Percentiles rank a stretch among this genome's conserved stretches.
Evolutionary conservation across 257 asterid species (phyloP).

Genomic region (Solanum tacnaense): DNA sequence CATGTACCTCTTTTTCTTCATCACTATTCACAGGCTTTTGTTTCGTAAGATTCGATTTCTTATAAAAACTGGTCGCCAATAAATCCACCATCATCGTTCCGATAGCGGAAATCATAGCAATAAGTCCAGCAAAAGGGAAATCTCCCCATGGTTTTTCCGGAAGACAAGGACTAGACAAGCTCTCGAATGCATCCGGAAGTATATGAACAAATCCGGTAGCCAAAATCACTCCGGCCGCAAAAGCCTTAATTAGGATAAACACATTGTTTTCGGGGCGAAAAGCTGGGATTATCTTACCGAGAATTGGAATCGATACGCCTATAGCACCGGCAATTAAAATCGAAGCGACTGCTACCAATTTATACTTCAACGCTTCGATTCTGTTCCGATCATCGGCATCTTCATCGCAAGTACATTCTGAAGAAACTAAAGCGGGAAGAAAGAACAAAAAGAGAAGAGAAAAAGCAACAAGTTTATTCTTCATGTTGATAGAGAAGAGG

Average conservation of each 20-base stretch:
- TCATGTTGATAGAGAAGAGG: not conserved
- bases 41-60: not conserved
- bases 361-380: conserved; percentile 5
- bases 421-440: not conserved
- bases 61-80: not conserved
- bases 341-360: conserved; percentile 4
- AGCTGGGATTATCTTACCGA: conserved; percentile 8
- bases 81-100: conserved; percentile 8
- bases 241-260: conserved; percentile 22
- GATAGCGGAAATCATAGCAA: conserved; percentile 9
- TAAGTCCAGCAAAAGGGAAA: conserved; percentile 6
- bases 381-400: not conserved
- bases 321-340: not conserved
- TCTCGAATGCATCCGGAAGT: conserved; percentile 5
- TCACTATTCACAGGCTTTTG: not conserved
- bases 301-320: conserved; percentile 2
- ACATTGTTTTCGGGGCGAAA: conserved; percentile 6
- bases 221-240: conserved; percentile 26
- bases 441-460: not conserved
- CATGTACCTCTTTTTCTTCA: conserved; percentile 6
- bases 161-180: conserved; percentile 2
- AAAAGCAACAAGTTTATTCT: not conserved
- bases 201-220: conserved; percentile 23
- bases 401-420: conserved; percentile 1
- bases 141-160: conserved; percentile 2